Evolutionary conservation across 768 basidiomycete genomes (phyloP).

Genomic region (Tulasnella sp.): DNA sequence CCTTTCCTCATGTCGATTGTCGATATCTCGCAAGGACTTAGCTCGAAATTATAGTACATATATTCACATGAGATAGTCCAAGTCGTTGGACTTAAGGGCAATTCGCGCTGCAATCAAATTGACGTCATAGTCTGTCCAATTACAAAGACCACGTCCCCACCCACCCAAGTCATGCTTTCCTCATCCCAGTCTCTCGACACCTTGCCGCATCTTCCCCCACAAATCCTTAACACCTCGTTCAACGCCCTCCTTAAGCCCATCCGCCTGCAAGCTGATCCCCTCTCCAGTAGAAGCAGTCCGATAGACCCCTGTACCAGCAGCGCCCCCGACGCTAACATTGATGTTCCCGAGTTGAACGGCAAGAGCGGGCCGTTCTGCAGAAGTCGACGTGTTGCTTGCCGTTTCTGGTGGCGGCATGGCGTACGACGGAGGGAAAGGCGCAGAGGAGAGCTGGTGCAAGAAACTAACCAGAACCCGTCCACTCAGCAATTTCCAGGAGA

Average conservation of each 20-base stretch:
- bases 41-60: background rate
- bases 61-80: background rate
- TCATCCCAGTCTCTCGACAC: conserved; percentile 36
- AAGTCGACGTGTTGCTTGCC: conserved; percentile 27
- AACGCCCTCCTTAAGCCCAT: conserved; percentile 83
- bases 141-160: background rate
- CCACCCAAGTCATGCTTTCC: background rate
- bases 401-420: conserved; percentile 66
- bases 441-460: conserved; percentile 30
- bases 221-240: conserved; percentile 82
- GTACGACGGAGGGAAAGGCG: conserved; percentile 40
- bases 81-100: background rate
- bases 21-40: background rate
- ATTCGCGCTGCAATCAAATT: background rate
- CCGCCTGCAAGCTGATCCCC: conserved; percentile 62
- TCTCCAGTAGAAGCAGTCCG: conserved; percentile 56
- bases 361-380: conserved; percentile 46
- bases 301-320: conserved; percentile 76
- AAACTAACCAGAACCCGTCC: background rate
- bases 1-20: background rate
- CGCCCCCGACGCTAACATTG: conserved; percentile 87
- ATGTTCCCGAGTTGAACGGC: conserved; percentile 90
- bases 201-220: conserved; percentile 82
- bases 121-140: background rate
- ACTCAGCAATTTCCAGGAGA: background rate